phyloP scores from a whole-genome alignment of 225 moss, liverwort and hornwort genomes.

The Straminergon stramineum region DNA sequence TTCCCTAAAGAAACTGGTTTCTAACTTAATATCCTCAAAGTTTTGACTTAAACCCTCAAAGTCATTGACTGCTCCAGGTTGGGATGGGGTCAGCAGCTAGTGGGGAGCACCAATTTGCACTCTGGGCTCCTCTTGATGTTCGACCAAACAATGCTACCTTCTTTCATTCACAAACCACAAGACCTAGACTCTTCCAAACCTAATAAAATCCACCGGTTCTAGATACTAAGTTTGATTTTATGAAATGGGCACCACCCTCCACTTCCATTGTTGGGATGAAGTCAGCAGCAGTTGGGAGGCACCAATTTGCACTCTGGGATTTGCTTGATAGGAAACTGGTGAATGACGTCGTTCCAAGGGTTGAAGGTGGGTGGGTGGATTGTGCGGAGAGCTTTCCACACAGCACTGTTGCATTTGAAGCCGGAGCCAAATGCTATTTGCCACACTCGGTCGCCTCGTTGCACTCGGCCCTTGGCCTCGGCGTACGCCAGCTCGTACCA shows the following conservation, averaged over 20 bases:
- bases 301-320: not conserved
- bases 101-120: not conserved
- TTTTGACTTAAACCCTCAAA: no score
- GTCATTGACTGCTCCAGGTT: no score
- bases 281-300: not conserved
- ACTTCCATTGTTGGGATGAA: not conserved
- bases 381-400: constrained; percentile 32
- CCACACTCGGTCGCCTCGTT: constrained; percentile 39
- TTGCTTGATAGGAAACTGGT: constrained; percentile 15
- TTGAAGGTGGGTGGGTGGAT: constrained; percentile 4
- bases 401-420: constrained; percentile 52
- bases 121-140: not conserved
- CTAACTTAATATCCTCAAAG: not conserved
- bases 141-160: not conserved
- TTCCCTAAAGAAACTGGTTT: no score
- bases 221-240: not conserved
- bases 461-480: constrained; percentile 33
- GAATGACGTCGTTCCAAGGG: constrained; percentile 24
- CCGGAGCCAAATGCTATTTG: constrained; percentile 46
- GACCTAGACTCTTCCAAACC: not conserved
- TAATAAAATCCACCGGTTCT: no score
- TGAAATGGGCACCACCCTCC: not conserved
- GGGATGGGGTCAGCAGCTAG: not conserved
- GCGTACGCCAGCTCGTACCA: constrained; percentile 48
- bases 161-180: not conserved